phyloP scores from a whole-genome alignment of 345 rosid species.

The Salix viminalis region DNA sequence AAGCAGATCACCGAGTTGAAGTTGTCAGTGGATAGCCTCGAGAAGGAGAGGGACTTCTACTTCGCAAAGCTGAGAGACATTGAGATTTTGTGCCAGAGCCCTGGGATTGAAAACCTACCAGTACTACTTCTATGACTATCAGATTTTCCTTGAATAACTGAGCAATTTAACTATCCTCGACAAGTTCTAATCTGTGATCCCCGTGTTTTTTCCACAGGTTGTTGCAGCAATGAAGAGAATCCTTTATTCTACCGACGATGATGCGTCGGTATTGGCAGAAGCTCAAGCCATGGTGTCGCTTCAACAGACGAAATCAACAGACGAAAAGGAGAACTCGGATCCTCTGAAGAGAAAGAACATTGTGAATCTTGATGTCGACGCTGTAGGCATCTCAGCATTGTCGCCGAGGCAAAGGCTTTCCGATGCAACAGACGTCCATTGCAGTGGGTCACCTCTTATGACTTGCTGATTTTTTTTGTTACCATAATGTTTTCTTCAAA shows the following conservation, averaged over 20 bases:
- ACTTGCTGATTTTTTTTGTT: conserved; percentile 47
- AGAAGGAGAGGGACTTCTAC: conserved; percentile 96
- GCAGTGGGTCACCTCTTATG: conserved; percentile 85
- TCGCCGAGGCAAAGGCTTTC: conserved; percentile 87
- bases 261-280: conserved; percentile 60
- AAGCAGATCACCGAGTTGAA: conserved; percentile 88
- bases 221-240: conserved; percentile 75
- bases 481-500: conserved; percentile 9
- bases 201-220: conserved; percentile 38
- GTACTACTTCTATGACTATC: conserved; percentile 29
- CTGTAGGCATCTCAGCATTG: conserved; percentile 55
- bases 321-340: conserved; percentile 56
- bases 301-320: conserved; percentile 39
- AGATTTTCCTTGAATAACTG: background rate
- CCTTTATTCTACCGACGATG: conserved; percentile 72
- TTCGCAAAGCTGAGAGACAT: conserved; percentile 85
- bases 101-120: conserved; percentile 55
- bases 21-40: conserved; percentile 87
- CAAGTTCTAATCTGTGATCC: background rate
- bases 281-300: conserved; percentile 62
- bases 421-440: conserved; percentile 85
- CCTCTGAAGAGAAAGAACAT: conserved; percentile 74
- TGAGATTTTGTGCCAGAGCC: conserved; percentile 79
- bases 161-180: background rate
- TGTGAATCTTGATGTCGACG: conserved; percentile 67